Evolutionary conservation across 2,329 filamentous ascomycete species (phyloP).

Genomic region (Zasmidium angulare): DNA sequence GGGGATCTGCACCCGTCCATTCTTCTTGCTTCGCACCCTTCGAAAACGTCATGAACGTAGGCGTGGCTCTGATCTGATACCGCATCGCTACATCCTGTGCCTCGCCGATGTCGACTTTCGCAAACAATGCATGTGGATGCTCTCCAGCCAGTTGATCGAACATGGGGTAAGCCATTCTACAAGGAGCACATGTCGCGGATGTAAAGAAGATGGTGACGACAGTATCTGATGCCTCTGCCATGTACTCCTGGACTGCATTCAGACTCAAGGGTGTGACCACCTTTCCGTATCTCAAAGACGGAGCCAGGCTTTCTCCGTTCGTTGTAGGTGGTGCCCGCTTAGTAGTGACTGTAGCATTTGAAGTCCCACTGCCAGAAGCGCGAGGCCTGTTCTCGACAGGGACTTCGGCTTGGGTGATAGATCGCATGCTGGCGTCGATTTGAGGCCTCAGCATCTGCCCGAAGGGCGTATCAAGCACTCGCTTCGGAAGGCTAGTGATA

Average conservation of each 20-base stretch:
- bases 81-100: conserved; percentile 60
- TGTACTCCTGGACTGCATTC: conserved; percentile 59
- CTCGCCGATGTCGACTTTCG: conserved; percentile 78
- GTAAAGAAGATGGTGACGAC: conserved; percentile 91
- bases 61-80: conserved; percentile 73
- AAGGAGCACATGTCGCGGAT: conserved; percentile 80
- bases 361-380: conserved; percentile 4
- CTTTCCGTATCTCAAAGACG: conserved; percentile 36
- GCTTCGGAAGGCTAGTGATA: conserved; percentile 80
- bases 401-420: conserved; percentile 60
- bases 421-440: conserved; percentile 63
- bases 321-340: neutral
- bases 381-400: conserved; percentile 34
- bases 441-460: conserved; percentile 85
- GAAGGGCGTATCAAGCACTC: conserved; percentile 81
- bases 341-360: neutral
- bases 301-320: conserved; percentile 8
- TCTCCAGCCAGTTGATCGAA: conserved; percentile 80
- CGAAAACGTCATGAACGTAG: conserved; percentile 84
- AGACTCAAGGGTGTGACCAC: conserved; percentile 64
- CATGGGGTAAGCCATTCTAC: conserved; percentile 76
- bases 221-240: conserved; percentile 61
- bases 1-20: conserved; percentile 76
- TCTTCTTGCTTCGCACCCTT: conserved; percentile 72
- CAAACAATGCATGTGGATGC: conserved; percentile 65